Evolutionary conservation across 441 rosid species (phyloP), one percentile per base, ranked within the genome.

Genomic region (Corymbia citriodora): DNA sequence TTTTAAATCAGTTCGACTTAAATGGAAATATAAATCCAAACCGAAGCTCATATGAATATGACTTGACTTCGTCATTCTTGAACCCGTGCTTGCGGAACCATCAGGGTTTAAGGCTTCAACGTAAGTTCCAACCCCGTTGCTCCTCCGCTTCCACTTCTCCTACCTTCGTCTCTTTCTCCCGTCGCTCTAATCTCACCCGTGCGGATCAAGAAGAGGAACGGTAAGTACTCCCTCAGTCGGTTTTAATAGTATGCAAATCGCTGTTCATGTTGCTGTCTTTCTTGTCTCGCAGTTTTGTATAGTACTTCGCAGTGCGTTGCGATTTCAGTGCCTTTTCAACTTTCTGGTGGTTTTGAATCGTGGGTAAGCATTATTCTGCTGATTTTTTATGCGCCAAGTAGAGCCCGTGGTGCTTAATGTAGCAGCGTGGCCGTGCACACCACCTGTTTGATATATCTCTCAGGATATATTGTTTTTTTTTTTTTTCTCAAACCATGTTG

Each of bases 101-200:
- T 74, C 48, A 18, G 40, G 81, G 48, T 70, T 70, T 18, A 10
- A 33, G 81, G 40, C 81, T 48, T 74, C 12, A 74, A 74, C 29
- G 9, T 7, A 7, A 21, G 50, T 40, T 6, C 50, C 11, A 14
- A 74, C 17, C 10, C 4, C 0, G 83, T 13, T 0, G 85, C 3
- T 74, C 18, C 50, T 74, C 23, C 85, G 50, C 52, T 2, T 74
- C 52, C 85, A 23, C 3, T 45, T 74, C 17, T 74, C n/a, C n/a
- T 21, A 5, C 1, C 7, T 40, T 74, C n/a, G 48, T 40, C n/a
- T 0, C 52, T 40, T 52, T 74, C 7, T 21, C 25, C n/a, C 52
- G 85, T 23, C 52, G n/a, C 52, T 23, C n/a, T 45, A 74, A 21
- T 74, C 52, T 40, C 52, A 40, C 17, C 52, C 48, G 72, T 63